These are phyloP conservation scores for Penicillium chermesinum DNA, from an alignment of 495 filamentous ascomycete genomes.

Conservation along the genomic window DNA sequence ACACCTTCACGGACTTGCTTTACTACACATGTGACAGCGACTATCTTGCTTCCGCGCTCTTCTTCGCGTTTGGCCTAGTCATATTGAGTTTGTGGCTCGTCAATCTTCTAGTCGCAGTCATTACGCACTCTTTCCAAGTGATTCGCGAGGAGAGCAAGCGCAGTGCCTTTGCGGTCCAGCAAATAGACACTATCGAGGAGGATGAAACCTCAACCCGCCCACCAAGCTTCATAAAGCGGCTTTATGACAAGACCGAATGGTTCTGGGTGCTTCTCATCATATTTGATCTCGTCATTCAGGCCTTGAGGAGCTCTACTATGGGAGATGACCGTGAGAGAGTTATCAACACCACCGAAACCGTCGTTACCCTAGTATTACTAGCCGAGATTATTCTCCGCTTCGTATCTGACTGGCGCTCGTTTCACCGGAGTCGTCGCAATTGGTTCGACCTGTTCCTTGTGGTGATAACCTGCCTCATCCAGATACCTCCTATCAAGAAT, in stretches of 20 bases:
- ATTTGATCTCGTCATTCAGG: constrained; percentile 69
- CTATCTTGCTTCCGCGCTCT: constrained; percentile 77
- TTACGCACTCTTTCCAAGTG: constrained; percentile 97
- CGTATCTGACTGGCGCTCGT: constrained; percentile 69
- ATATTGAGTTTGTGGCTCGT: constrained; percentile 96
- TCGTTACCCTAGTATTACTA: constrained; percentile 74
- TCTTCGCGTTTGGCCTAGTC: constrained; percentile 81
- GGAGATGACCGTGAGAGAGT: constrained; percentile 45
- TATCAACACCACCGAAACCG: constrained; percentile 63
- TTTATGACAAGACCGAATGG: constrained; percentile 68
- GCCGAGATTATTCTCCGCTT: constrained; percentile 81
- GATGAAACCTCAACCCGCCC: constrained; percentile 35
- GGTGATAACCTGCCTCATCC: constrained; percentile 75
- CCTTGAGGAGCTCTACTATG: constrained; percentile 72
- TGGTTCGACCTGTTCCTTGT: constrained; percentile 76
- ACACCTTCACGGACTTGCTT: constrained; percentile 91
- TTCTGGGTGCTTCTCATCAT: constrained; percentile 79
- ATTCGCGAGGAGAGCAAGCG: constrained; percentile 94
- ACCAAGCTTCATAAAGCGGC: constrained; percentile 53
- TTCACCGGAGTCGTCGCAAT: constrained; percentile 66
- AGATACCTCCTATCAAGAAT: constrained; percentile 73
- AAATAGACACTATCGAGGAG: constrained; percentile 45
- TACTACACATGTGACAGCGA: constrained; percentile 91
- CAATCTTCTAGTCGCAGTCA: constrained; percentile 95
- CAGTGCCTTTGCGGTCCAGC: constrained; percentile 83